Base-by-base conservation (phyloP, 306 rosid species). In the Quercus rubra region DNA sequence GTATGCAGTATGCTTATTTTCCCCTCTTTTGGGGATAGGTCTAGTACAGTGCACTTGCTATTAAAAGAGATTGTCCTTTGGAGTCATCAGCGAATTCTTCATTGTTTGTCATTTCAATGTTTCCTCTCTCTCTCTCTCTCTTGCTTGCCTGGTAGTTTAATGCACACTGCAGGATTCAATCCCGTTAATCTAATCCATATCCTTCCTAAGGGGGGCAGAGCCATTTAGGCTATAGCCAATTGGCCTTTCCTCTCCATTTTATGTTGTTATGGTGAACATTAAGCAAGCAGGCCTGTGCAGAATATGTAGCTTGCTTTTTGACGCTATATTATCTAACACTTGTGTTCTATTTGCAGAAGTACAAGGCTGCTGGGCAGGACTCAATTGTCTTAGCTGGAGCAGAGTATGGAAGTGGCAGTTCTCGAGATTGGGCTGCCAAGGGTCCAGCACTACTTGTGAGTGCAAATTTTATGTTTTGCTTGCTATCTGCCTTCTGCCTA, bases 381-480 rank as follows among this genome's bases (percentile, higher is more conserved):
- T 77, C 88, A 19, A 55, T 87, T 52, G 83, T 82, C 75, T 30
- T 82, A 74, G 87, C 90, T 23, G 88, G 88, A 57, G 83, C 79
- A 57, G 88, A 82, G 33, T 85, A 84, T 43, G 83, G 90, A 72
- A 80, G 79, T 28, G 88, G 90, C 78, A 87, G 87, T 79, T 74
- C 88, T 33, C 55, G 80, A 41, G 87, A 82, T 71, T 87, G 85
- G 84, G 87, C 85, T 43, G 88, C 90, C n/a, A 87, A 82, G 86
- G 88, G 90, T 82, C 85, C 83, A 57, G 25, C 71, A 70, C 76
- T 87, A 74, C 81, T 85, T 28, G 89, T 85, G 49, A 80, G 89
- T 56, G 21, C 13, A 6, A 28, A 27, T 73, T n/a, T 69, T 19
- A 27, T 69, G 21, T 67, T n/a, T 67, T 25, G 14, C 41, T 25